A percentile compares a stretch with the other conserved stretches of the same genome.
These are phyloP conservation scores for Blastobotrys robertii DNA, from an alignment of 805 yeast genomes.

Conservation along the genomic window DNA sequence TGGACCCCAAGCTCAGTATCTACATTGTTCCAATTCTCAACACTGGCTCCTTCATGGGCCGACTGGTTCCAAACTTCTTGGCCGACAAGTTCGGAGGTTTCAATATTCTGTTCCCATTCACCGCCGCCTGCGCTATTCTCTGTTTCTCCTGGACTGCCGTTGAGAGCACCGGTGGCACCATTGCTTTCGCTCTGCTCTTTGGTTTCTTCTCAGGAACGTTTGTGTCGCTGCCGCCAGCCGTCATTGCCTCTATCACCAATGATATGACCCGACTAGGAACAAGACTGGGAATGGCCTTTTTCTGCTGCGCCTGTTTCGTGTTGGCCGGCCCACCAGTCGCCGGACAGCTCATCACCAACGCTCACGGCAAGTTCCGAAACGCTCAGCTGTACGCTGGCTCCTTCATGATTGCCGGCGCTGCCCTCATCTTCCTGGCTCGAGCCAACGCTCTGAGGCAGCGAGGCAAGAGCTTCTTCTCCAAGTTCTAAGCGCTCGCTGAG, in stretches of 20 bases:
- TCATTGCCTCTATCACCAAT: conserved; percentile 21
- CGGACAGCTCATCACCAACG: conserved; percentile 18
- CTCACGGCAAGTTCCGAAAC: conserved; percentile 12
- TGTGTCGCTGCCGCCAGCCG: conserved; percentile 26
- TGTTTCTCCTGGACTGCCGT: conserved; percentile 16
- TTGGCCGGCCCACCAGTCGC: conserved; percentile 25
- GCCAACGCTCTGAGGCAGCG: too few species aligned
- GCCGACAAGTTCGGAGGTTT: conserved; percentile 41
- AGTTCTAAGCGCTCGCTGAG: too few species aligned
- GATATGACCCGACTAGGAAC: conserved; percentile 35
- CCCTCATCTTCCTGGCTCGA: background rate
- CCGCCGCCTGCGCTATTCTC: conserved; percentile 7
- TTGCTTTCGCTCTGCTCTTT: conserved; percentile 23
- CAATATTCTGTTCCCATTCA: conserved; percentile 29
- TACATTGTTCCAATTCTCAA: conserved; percentile 25
- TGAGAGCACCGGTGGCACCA: conserved; percentile 18
- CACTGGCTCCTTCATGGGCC: conserved; percentile 36
- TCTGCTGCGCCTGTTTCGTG: conserved; percentile 43
- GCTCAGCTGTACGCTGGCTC: conserved; percentile 14
- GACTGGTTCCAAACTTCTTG: conserved; percentile 38
- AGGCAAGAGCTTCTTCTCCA: too few species aligned
- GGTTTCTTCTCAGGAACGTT: conserved; percentile 27
- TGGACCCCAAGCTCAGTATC: conserved; percentile 16
- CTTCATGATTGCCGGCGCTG: conserved; percentile 1
- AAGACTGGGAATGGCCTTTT: conserved; percentile 53